Conservation (phyloP, 1,284 basidiomycete species). For the Pseudozyma sp. region DNA sequence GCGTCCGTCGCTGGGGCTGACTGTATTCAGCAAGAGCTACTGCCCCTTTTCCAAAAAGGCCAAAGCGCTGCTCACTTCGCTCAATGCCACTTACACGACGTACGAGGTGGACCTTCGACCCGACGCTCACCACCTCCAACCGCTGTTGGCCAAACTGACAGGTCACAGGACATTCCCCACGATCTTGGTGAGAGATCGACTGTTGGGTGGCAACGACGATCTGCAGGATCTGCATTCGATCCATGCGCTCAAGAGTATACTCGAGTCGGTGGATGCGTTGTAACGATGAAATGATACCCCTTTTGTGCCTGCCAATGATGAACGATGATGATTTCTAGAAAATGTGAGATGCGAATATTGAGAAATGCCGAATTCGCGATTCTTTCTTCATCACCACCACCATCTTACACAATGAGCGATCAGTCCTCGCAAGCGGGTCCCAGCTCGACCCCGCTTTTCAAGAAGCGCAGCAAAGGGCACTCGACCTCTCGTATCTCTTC, state of each 20-base stretch:
- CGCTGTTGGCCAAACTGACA: conserved; percentile 32
- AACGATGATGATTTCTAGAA: background rate
- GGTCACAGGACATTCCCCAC: conserved; percentile 48
- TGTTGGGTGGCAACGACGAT: conserved; percentile 49
- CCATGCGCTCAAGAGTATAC: conserved; percentile 21
- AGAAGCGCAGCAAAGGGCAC: conserved; percentile 18
- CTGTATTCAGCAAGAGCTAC: conserved; percentile 52
- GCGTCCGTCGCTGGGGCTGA: conserved; percentile 22
- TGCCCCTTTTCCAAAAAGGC: conserved; percentile 47
- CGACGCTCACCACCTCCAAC: conserved; percentile 41
- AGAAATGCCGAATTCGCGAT: background rate
- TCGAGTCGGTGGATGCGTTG: conserved; percentile 26
- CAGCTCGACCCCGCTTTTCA: conserved; percentile 23
- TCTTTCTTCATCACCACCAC: conserved; percentile 11
- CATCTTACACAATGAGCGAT: conserved; percentile 10
- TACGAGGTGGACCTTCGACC: conserved; percentile 46
- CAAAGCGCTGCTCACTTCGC: conserved; percentile 29
- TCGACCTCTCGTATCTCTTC: conserved; percentile 12
- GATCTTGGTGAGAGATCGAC: conserved; percentile 26
- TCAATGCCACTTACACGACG: conserved; percentile 30
- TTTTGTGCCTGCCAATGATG: background rate
- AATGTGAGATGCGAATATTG: background rate
- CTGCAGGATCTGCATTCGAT: conserved; percentile 19
- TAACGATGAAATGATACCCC: conserved; percentile 13
- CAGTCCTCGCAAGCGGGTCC: conserved; percentile 19